Conservation (phyloP, 495 filamentous ascomycete species). For the Aspergillus ostianus region DNA sequence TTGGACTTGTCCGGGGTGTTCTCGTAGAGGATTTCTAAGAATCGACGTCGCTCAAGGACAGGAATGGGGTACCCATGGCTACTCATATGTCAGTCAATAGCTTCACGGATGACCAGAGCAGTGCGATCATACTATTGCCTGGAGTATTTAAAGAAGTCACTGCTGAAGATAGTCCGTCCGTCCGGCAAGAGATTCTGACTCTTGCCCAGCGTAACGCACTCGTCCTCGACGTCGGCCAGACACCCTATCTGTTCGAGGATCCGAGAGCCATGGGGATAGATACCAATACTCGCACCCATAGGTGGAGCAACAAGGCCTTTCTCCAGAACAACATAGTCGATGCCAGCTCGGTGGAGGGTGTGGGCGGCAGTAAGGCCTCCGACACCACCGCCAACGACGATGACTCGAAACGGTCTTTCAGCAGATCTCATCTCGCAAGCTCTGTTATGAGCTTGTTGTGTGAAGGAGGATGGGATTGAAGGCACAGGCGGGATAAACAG, state of each 20-base stretch:
- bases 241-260: constrained; percentile 50
- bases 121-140: neutral
- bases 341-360: constrained; percentile 41
- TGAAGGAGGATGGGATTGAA: no score
- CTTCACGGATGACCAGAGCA: neutral
- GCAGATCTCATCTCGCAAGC: no score
- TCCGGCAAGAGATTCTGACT: constrained; percentile 16
- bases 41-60: neutral
- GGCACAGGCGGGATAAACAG: no score
- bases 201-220: constrained; percentile 12
- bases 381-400: constrained; percentile 54
- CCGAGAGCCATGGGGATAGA: constrained; percentile 34
- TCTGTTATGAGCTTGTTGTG: no score
- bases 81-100: neutral
- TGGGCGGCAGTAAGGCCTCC: constrained; percentile 49
- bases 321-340: constrained; percentile 56
- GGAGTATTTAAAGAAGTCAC: neutral
- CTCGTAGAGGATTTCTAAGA: constrained; percentile 26
- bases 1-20: constrained; percentile 14
- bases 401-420: constrained; percentile 39
- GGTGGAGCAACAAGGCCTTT: constrained; percentile 31
- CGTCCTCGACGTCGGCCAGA: constrained; percentile 32
- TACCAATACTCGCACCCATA: constrained; percentile 38
- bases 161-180: constrained; percentile 22
- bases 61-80: neutral